Evolutionary conservation across 202 grass and related monocot species (phyloP).

Genomic region (Saccharum hybrid): DNA sequence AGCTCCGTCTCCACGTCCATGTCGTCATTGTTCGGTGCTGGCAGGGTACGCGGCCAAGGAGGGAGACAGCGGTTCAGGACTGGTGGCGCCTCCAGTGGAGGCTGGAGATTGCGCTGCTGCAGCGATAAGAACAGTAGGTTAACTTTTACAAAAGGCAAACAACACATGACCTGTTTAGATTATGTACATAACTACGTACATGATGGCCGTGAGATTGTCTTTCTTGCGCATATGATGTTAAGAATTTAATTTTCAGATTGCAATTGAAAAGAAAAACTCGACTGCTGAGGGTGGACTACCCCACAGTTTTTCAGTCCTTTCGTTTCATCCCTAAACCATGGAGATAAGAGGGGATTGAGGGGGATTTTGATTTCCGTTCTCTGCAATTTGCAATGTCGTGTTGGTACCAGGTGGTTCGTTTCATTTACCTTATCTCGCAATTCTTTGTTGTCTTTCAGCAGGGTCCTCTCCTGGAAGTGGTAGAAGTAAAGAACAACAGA

Average conservation of each 20-base stretch:
- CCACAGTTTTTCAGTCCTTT: neutral
- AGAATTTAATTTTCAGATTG: neutral
- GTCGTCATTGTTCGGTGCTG: neutral
- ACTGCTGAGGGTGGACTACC: neutral
- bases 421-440: slow-evolving; percentile 63
- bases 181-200: neutral
- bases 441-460: slow-evolving; percentile 64
- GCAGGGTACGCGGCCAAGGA: neutral
- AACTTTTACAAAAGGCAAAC: neutral
- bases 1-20: slow-evolving; percentile 70
- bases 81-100: neutral
- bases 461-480: slow-evolving; percentile 48
- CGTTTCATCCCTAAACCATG: too few species aligned
- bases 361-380: neutral
- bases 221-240: slow-evolving; percentile 21
- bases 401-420: neutral
- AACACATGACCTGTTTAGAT: neutral
- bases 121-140: slow-evolving; percentile 8
- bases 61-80: neutral
- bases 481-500: slow-evolving; percentile 12
- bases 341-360: too few species aligned
- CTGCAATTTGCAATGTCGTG: neutral
- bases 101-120: slow-evolving; percentile 37
- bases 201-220: neutral
- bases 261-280: neutral